Evolutionary conservation across 1,284 basidiomycete species (phyloP).

Genomic region (Ustilago xerochloae): DNA sequence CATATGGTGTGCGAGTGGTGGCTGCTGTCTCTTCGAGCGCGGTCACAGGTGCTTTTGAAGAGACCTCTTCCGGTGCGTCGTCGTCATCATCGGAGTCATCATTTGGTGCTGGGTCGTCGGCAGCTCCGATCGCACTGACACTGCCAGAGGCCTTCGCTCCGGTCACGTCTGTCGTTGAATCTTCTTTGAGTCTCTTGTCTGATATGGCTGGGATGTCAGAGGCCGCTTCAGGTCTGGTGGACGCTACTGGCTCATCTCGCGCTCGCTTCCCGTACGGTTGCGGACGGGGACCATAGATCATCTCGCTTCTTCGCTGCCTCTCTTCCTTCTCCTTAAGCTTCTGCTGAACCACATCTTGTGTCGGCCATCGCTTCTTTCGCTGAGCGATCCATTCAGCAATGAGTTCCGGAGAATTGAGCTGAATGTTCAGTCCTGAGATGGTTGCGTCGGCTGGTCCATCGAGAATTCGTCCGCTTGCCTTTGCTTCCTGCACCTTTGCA

Average conservation of each 20-base stretch:
- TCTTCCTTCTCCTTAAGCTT: conserved; percentile 51
- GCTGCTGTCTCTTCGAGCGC: conserved; percentile 1
- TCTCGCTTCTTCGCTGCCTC: conserved; percentile 28
- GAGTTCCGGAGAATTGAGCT: conserved; percentile 62
- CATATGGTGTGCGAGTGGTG: neutral
- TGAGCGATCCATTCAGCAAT: conserved; percentile 66
- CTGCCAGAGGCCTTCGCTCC: neutral
- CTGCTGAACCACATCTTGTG: conserved; percentile 48
- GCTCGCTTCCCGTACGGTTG: conserved; percentile 16
- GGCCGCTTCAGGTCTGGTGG: neutral
- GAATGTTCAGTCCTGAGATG: conserved; percentile 65
- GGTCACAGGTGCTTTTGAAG: conserved; percentile 17
- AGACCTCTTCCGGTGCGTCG: conserved; percentile 29
- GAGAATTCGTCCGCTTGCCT: conserved; percentile 17
- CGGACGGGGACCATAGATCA: conserved; percentile 31
- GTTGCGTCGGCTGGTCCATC: conserved; percentile 59
- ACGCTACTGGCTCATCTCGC: neutral
- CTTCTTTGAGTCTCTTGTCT: conserved; percentile 11
- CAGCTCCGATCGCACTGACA: neutral
- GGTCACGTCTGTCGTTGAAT: neutral
- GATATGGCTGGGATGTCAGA: neutral
- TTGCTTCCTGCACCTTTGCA: neutral
- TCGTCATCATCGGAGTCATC: conserved; percentile 25
- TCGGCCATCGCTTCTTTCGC: conserved; percentile 65
- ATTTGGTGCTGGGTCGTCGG: neutral